These are phyloP conservation scores for Chlamydomonas reinhardtii DNA, from an alignment of 163 green algal species.

Conservation along the genomic window DNA sequence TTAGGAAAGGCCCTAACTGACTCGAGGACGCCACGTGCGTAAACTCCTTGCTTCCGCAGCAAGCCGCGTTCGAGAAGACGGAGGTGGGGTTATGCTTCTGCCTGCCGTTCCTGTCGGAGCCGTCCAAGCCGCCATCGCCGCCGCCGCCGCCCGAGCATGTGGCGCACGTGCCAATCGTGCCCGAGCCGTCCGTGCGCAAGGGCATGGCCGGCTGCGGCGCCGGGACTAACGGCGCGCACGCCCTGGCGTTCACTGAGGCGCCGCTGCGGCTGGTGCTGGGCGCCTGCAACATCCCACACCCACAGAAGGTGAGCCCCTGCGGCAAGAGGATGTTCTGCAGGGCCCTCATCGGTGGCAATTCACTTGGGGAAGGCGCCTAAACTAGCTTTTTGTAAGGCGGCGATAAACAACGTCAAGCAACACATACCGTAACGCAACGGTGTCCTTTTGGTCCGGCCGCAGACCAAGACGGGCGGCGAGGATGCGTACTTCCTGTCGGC, in stretches of 20 bases:
- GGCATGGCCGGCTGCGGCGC: neutral
- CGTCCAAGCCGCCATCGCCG: neutral
- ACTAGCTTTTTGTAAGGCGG: no score
- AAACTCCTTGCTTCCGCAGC: neutral
- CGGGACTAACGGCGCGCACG: no score
- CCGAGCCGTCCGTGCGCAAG: constrained; percentile 21
- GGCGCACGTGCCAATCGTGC: constrained; percentile 6
- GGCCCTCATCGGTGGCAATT: no score
- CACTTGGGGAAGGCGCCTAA: no score
- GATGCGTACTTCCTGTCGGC: constrained; percentile 89
- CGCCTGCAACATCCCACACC: constrained; percentile 39
- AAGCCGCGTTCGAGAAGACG: constrained; percentile 13
- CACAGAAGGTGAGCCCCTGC: neutral
- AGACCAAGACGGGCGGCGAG: constrained; percentile 80
- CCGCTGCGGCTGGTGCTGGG: constrained; percentile 30
- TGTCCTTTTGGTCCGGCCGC: neutral
- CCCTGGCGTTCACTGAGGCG: neutral
- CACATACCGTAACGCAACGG: no score
- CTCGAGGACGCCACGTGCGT: no score
- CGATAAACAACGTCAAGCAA: no score
- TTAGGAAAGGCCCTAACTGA: no score
- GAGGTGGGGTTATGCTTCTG: neutral
- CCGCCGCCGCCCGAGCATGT: constrained; percentile 36
- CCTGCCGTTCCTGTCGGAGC: neutral
- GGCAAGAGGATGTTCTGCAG: no score